These are phyloP conservation scores for Rhodotorula sp. DNA, from an alignment of 1,284 basidiomycete genomes.

Conservation along the genomic window DNA sequence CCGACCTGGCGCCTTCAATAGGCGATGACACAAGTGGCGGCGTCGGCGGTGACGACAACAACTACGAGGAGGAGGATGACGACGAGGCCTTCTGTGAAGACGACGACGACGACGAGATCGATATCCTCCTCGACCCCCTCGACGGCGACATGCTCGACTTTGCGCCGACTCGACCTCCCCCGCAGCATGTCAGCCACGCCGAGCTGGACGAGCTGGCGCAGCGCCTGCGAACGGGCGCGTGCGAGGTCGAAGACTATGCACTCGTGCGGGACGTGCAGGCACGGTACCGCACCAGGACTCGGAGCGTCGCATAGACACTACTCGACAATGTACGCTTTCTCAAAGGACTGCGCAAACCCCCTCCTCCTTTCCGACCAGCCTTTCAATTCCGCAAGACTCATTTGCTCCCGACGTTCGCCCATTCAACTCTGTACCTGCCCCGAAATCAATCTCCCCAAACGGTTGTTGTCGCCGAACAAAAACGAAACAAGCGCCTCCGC, in stretches of 20 bases:
- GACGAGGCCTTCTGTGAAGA: background rate
- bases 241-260: conserved; percentile 27
- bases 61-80: background rate
- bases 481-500: background rate
- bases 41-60: background rate
- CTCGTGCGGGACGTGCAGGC: conserved; percentile 29
- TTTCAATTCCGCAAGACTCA: background rate
- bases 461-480: conserved; percentile 9
- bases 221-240: conserved; percentile 12
- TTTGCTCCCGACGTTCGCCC: background rate
- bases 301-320: background rate
- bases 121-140: conserved; percentile 17
- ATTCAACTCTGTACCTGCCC: background rate
- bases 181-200: background rate
- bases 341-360: background rate
- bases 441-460: background rate
- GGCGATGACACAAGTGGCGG: background rate
- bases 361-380: background rate
- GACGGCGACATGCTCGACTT: background rate
- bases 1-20: too few relatives aligned
- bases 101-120: conserved; percentile 24
- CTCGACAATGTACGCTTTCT: background rate
- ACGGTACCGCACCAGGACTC: background rate
- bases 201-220: conserved; percentile 25
- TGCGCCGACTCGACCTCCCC: background rate